Conservation (phyloP, 257 asterid genomes). For the Lycium barbarum region DNA sequence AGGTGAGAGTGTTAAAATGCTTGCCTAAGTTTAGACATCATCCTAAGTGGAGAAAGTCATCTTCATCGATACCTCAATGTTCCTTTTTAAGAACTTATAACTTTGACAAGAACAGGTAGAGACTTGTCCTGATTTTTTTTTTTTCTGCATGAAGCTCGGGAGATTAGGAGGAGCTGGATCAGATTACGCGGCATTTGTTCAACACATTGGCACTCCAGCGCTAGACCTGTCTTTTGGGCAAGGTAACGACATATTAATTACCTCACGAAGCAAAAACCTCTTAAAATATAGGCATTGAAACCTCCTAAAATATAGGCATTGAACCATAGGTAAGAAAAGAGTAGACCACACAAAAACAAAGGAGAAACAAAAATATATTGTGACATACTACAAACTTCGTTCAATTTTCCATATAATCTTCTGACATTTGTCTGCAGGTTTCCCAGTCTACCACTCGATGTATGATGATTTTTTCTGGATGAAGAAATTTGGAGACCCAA, state of each 20-base stretch:
- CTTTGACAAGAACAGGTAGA: background rate
- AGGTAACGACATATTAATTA: conserved; percentile 46
- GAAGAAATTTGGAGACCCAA: conserved; percentile 88
- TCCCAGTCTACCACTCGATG: conserved; percentile 88
- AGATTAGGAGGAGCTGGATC: conserved; percentile 87
- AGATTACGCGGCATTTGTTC: conserved; percentile 80
- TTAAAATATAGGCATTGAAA: background rate
- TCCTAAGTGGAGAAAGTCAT: background rate
- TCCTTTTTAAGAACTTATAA: background rate
- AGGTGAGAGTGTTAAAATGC: conserved; percentile 46
- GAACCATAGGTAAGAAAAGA: background rate
- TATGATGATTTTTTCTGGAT: conserved; percentile 87
- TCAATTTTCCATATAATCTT: background rate
- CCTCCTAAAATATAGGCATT: background rate
- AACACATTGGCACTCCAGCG: conserved; percentile 79
- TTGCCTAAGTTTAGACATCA: background rate
- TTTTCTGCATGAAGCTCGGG: conserved; percentile 54
- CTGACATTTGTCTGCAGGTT: conserved; percentile 51
- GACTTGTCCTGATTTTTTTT: background rate
- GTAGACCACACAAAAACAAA: background rate
- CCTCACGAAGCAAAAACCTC: background rate
- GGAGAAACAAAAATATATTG: background rate
- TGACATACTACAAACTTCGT: background rate
- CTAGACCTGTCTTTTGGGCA: conserved; percentile 66
- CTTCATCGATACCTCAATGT: background rate